A percentile compares a stretch with the other conserved stretches of the same genome.
Evolutionary conservation across 352 stramenopile species (phyloP).

Genomic region (Blastocystis hominis): DNA sequence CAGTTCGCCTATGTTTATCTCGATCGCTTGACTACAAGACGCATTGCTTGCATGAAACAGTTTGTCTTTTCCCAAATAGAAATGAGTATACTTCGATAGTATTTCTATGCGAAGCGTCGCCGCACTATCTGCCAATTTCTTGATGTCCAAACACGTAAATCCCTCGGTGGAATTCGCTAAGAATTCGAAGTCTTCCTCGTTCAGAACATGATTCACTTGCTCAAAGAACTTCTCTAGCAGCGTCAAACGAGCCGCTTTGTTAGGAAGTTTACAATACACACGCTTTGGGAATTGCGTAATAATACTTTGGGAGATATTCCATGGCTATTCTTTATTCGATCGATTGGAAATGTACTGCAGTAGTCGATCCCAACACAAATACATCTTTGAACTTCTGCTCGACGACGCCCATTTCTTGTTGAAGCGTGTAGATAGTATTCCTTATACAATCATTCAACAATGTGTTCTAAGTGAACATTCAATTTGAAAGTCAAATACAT

Average conservation of each 20-base stretch:
- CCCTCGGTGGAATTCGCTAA: conserved; percentile 83
- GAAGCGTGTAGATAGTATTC: conserved; percentile 93
- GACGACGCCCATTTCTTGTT: conserved; percentile 90
- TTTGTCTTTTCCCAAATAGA: conserved; percentile 51
- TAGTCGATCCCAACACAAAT: conserved; percentile 86
- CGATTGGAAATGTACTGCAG: conserved; percentile 66
- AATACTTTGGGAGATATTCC: conserved; percentile 84
- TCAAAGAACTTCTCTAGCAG: conserved; percentile 93
- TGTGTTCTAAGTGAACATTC: conserved; percentile 58
- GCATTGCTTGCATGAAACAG: conserved; percentile 14
- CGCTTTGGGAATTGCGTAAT: conserved; percentile 77
- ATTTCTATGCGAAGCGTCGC: conserved; percentile 89
- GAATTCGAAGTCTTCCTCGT: conserved; percentile 79
- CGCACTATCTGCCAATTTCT: conserved; percentile 85
- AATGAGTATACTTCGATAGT: conserved; percentile 85
- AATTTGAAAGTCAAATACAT: background rate
- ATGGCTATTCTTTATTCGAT: conserved; percentile 65
- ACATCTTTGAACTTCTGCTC: conserved; percentile 77
- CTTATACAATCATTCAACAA: conserved; percentile 81
- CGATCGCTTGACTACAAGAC: conserved; percentile 62
- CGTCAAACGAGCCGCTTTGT: conserved; percentile 70
- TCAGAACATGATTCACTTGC: conserved; percentile 84
- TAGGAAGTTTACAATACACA: conserved; percentile 86
- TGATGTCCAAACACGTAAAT: conserved; percentile 90
- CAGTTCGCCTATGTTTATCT: conserved; percentile 73